These are phyloP conservation scores for Dipodascus geniculatus DNA, from an alignment of 805 yeast genomes.

Conservation along the genomic window DNA sequence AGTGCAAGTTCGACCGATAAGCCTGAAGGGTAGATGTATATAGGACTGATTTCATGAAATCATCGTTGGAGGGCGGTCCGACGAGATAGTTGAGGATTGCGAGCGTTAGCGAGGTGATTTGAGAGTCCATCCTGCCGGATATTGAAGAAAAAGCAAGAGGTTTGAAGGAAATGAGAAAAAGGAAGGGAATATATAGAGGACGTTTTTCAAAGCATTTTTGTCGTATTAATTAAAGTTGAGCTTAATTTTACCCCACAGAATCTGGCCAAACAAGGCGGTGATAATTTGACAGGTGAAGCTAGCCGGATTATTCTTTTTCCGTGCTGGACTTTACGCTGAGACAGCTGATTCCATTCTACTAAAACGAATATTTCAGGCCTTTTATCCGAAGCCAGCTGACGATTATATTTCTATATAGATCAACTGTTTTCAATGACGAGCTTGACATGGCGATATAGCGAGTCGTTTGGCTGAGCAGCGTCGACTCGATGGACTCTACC, in stretches of 20 bases:
- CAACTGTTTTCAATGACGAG: slow-evolving; percentile 33
- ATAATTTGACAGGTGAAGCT: no score
- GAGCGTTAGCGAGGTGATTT: background rate
- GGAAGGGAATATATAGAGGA: background rate
- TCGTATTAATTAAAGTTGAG: background rate
- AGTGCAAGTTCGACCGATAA: background rate
- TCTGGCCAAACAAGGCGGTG: no score
- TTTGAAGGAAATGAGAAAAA: background rate
- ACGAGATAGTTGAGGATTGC: background rate
- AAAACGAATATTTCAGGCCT: background rate
- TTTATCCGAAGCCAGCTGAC: background rate
- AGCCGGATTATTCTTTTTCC: no score
- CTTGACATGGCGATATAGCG: slow-evolving; percentile 60
- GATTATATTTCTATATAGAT: no score
- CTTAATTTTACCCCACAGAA: background rate
- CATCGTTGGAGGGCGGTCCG: background rate
- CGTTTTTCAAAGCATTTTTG: background rate
- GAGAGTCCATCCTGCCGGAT: background rate
- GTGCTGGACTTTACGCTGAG: background rate
- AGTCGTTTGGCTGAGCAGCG: slow-evolving; percentile 72
- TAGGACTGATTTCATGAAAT: background rate
- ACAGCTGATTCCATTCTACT: background rate
- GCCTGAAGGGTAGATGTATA: background rate
- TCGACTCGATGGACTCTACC: slow-evolving; percentile 64
- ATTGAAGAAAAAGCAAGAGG: background rate